phyloP scores from a whole-genome alignment of 352 stramenopile species.

The Phytophthora pluvialis region DNA sequence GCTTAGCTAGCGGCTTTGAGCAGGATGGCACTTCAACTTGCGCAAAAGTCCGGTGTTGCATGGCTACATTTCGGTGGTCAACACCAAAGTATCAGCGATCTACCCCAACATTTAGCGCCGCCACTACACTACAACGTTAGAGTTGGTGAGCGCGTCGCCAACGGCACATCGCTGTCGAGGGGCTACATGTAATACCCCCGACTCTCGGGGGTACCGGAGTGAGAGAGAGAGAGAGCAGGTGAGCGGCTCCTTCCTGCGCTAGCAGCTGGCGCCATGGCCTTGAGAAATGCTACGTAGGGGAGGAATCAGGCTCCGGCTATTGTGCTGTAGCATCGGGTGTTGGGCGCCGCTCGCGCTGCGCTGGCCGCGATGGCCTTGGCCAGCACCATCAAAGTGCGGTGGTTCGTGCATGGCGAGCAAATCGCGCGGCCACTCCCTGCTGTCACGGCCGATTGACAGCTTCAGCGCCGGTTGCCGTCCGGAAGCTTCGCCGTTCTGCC shows the following conservation, averaged over 20 bases:
- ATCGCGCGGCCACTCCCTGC: constrained; percentile 11
- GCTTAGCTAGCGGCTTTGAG: no score
- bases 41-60: constrained; percentile 18
- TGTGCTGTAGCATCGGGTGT: no score
- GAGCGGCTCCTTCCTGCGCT: constrained; percentile 3
- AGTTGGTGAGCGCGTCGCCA: no score
- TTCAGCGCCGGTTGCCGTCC: constrained; percentile 3
- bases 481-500: constrained; percentile 24
- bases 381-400: neutral
- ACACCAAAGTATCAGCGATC: neutral
- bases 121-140: neutral
- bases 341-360: neutral
- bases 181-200: no score
- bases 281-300: constrained; percentile 13
- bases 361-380: neutral
- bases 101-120: no score
- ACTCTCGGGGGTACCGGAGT: no score
- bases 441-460: constrained; percentile 11
- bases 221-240: constrained; percentile 8
- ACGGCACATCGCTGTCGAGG: no score
- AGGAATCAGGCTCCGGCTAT: constrained; percentile 13
- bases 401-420: constrained; percentile 3
- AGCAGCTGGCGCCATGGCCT: constrained; percentile 23
- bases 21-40: neutral
- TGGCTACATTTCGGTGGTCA: constrained; percentile 26